A percentile compares a stretch with the other conserved stretches of the same genome.
These are phyloP conservation scores for Neurospora tetraspora DNA, from an alignment of 495 filamentous ascomycete genomes.

Conservation along the genomic window DNA sequence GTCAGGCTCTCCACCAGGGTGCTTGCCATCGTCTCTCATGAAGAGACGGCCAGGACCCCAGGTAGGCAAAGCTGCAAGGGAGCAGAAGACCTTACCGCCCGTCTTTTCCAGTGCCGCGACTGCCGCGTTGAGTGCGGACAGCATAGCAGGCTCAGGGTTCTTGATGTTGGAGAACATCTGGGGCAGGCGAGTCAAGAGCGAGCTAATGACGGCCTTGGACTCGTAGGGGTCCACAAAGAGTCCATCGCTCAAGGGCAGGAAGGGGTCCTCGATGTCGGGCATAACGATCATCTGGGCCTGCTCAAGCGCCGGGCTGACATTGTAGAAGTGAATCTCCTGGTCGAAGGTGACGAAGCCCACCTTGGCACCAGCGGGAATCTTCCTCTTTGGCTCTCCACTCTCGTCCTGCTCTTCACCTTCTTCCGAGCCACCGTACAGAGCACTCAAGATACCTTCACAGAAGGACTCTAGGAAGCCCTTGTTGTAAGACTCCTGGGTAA, in stretches of 20 bases:
- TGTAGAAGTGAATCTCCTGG: slow-evolving; percentile 95
- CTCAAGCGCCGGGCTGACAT: slow-evolving; percentile 69
- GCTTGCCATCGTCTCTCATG: slow-evolving; percentile 77
- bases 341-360: slow-evolving; percentile 95
- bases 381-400: slow-evolving; percentile 47
- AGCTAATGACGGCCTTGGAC: slow-evolving; percentile 77
- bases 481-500: slow-evolving; percentile 78
- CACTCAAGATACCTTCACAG: slow-evolving; percentile 76
- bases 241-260: slow-evolving; percentile 84
- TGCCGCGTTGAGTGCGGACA: slow-evolving; percentile 75
- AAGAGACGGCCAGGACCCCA: slow-evolving; percentile 80
- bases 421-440: slow-evolving; percentile 63
- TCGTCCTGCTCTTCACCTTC: slow-evolving; percentile 40
- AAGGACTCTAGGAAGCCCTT: slow-evolving; percentile 85
- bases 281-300: slow-evolving; percentile 98
- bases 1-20: slow-evolving; percentile 79
- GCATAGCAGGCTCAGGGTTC: slow-evolving; percentile 76
- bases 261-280: slow-evolving; percentile 95
- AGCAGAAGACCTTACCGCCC: slow-evolving; percentile 88
- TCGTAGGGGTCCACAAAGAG: slow-evolving; percentile 94
- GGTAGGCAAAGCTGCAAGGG: slow-evolving; percentile 72
- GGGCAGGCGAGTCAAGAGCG: slow-evolving; percentile 71
- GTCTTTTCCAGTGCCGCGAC: slow-evolving; percentile 70
- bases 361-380: slow-evolving; percentile 68
- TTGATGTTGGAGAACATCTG: slow-evolving; percentile 77